Conservation (phyloP, 1,139 yeast species). For the Casaregolazyma lundiana region DNA sequence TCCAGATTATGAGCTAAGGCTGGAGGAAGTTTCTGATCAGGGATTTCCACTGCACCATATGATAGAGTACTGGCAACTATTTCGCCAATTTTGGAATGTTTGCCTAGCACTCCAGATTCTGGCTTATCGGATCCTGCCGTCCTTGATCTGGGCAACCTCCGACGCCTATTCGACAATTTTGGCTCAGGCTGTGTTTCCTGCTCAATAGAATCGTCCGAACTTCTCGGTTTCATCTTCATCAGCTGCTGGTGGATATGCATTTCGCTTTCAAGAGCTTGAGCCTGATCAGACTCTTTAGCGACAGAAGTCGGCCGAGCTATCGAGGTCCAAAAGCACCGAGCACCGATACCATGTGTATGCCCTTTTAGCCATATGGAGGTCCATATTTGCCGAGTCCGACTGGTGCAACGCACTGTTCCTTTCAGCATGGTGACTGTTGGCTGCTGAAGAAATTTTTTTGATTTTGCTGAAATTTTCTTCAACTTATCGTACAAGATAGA, state of each 20-base stretch:
- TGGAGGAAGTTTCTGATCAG: slow-evolving; percentile 35
- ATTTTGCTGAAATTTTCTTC: too few species aligned
- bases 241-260: neutral
- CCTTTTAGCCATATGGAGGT: too few species aligned
- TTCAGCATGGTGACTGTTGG: too few species aligned
- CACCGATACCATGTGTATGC: too few species aligned
- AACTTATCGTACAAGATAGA: too few species aligned
- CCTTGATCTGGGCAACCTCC: neutral
- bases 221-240: neutral
- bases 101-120: slow-evolving; percentile 9
- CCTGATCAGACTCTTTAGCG: neutral
- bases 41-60: slow-evolving; percentile 21
- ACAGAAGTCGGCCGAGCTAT: neutral
- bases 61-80: slow-evolving; percentile 12
- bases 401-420: too few species aligned
- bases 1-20: slow-evolving; percentile 59
- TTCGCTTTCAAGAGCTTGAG: neutral
- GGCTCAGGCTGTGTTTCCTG: neutral
- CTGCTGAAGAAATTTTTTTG: too few species aligned
- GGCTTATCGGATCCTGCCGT: slow-evolving; percentile 1
- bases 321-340: neutral
- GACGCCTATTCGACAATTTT: neutral
- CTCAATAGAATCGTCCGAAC: neutral
- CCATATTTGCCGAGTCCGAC: too few species aligned
- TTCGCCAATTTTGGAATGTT: slow-evolving; percentile 9